phyloP scores from a whole-genome alignment of 106 monocot species.

The Phalaenopsis aphrodite region DNA sequence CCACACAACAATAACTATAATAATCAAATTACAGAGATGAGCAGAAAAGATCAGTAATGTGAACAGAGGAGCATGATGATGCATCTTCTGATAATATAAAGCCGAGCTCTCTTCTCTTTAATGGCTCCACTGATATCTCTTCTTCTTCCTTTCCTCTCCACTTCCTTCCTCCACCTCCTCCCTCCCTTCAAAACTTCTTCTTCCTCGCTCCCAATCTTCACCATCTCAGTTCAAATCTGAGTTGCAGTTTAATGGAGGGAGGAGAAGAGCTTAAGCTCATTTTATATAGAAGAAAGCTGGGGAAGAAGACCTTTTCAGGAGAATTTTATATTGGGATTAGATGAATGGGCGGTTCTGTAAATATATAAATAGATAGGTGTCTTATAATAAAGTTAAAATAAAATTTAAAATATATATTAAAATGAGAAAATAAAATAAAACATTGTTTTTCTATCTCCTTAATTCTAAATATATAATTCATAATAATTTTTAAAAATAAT shows the following conservation, averaged over 20 bases:
- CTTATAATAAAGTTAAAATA: no score
- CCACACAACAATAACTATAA: background rate
- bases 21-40: background rate
- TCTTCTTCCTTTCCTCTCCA: background rate
- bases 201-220: background rate
- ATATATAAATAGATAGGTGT: no score
- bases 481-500: no score
- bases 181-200: background rate
- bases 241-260: background rate
- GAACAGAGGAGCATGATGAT: constrained; percentile 10
- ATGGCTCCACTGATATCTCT: background rate
- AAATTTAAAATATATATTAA: no score
- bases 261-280: background rate
- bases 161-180: background rate
- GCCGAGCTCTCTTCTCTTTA: constrained; percentile 11
- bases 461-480: no score
- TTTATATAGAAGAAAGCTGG: background rate
- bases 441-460: no score
- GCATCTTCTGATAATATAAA: constrained; percentile 11
- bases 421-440: no score
- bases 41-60: background rate
- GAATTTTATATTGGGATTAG: no score
- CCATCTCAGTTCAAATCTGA: background rate
- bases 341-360: no score
- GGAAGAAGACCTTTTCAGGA: no score